Evolutionary conservation across 192 early-diverging fungal genomes (phyloP), one percentile per base, ranked within the genome.

Genomic region (Backusella tuberculispora): DNA sequence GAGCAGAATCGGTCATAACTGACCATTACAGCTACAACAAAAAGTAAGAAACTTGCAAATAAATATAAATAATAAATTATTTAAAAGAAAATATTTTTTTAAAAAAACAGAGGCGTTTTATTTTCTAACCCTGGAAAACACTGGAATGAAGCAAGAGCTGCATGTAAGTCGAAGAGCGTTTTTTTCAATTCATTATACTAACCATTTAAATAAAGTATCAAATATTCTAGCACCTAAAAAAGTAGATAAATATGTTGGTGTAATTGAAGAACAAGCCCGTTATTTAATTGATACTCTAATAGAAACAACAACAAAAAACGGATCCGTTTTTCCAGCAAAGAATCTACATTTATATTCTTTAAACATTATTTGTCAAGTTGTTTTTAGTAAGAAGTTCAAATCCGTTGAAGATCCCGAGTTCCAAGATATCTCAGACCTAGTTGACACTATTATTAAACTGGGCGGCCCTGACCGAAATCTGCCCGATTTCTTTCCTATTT

Each of bases 51-150:
- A 21, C 5, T 29, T 34, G 13, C 5, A 34, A 2, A 17, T 46
- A 29, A 47, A 2, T 47, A 47, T 10, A 14, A 56, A 24, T 19
- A 19, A n/a, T 14, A 21, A 24, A 6, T 38, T 26, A 43, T 42
- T 26, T 26, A 5, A 34, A 34, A 34, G 2, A 2, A 34, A 34
- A 34, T 1, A 34, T 2, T 19, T 24, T 69, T 69, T 43, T 13
- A 12, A 60, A 60, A 60, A 60, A 13, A 1, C 9, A 72, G 71
- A 37, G 71, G 71, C 6, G 21, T 72, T 63, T 50, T 53, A n/a
- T 72, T 72, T 72, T 50, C 53, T 43, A 21, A 53, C 13, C 21
- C 42, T 63, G 53, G 50, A 34, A 40, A 24, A 26, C 15, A 42
- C 5, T 72, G 48, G 50, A 72, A 63, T 38, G 41, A 40, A 63